phyloP scores from a whole-genome alignment of 768 basidiomycete genomes.

The Mycena alexandri region DNA sequence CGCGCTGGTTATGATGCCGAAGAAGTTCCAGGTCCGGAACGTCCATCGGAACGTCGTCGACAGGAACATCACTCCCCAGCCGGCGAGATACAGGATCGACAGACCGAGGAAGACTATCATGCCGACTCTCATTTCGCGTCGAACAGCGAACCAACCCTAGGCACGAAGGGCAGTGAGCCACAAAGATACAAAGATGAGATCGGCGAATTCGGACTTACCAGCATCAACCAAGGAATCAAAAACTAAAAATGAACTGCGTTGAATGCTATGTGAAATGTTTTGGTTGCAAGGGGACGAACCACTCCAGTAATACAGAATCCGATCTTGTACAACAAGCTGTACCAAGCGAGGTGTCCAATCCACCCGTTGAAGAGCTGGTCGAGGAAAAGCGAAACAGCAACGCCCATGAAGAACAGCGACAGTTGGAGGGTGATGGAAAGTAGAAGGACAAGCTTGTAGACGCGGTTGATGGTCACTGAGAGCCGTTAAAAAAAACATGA shows the following conservation, averaged over 20 bases:
- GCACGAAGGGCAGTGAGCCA: constrained; percentile 8
- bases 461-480: constrained; percentile 69
- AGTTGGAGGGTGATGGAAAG: constrained; percentile 82
- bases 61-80: constrained; percentile 81
- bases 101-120: constrained; percentile 75
- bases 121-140: constrained; percentile 69
- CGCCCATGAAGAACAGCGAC: constrained; percentile 82
- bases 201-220: constrained; percentile 51
- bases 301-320: constrained; percentile 67
- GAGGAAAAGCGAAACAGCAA: constrained; percentile 79
- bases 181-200: constrained; percentile 2
- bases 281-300: constrained; percentile 56
- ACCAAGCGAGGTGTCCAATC: constrained; percentile 65
- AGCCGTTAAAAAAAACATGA: not conserved
- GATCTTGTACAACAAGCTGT: constrained; percentile 64
- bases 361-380: constrained; percentile 80
- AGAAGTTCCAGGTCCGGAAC: constrained; percentile 81
- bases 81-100: constrained; percentile 71
- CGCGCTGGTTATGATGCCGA: constrained; percentile 69
- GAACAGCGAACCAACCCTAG: constrained; percentile 86
- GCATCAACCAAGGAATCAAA: constrained; percentile 77
- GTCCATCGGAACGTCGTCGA: constrained; percentile 82
- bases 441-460: constrained; percentile 79
- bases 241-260: constrained; percentile 53
- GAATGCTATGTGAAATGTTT: not conserved